Conservation (phyloP, 2,329 filamentous ascomycete species). For the Botryotinia narcissicola region DNA sequence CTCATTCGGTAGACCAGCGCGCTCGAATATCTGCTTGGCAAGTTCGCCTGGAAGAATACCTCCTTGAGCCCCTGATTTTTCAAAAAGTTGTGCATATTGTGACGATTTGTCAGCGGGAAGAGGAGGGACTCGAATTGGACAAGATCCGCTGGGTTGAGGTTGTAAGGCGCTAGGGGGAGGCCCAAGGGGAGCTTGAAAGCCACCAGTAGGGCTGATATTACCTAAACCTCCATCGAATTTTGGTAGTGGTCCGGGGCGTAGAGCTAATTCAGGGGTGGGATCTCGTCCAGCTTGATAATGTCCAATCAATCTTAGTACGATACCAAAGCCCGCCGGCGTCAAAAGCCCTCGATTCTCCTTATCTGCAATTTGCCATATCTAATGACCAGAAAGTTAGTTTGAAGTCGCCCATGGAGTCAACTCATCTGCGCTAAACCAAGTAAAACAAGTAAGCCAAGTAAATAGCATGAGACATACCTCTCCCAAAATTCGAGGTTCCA, state of each 20-base stretch:
- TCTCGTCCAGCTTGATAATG: slow-evolving; percentile 88
- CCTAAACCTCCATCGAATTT: slow-evolving; percentile 75
- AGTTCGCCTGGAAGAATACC: slow-evolving; percentile 79
- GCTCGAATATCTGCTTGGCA: slow-evolving; percentile 93
- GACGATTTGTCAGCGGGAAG: slow-evolving; percentile 83
- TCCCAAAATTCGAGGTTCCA: slow-evolving; percentile 82
- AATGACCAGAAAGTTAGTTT: background rate
- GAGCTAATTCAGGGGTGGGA: slow-evolving; percentile 76
- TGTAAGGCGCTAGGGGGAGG: slow-evolving; percentile 46
- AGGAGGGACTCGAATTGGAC: slow-evolving; percentile 81
- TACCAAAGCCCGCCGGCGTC: slow-evolving; percentile 87
- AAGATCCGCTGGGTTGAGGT: slow-evolving; percentile 59
- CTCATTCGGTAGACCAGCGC: slow-evolving; percentile 85
- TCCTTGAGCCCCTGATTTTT: slow-evolving; percentile 77
- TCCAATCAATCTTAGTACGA: slow-evolving; percentile 90
- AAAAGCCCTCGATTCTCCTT: slow-evolving; percentile 93
- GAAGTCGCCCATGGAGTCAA: too few species aligned
- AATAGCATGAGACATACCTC: slow-evolving; percentile 54
- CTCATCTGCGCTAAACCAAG: background rate
- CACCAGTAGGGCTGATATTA: slow-evolving; percentile 40
- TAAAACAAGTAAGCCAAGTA: background rate
- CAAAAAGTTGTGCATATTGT: slow-evolving; percentile 87
- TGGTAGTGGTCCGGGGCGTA: slow-evolving; percentile 84
- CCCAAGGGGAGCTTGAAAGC: slow-evolving; percentile 48
- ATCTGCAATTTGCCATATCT: slow-evolving; percentile 99